Base-by-base conservation (phyloP, 805 yeast species). In the Candida khao-thaluensis region DNA sequence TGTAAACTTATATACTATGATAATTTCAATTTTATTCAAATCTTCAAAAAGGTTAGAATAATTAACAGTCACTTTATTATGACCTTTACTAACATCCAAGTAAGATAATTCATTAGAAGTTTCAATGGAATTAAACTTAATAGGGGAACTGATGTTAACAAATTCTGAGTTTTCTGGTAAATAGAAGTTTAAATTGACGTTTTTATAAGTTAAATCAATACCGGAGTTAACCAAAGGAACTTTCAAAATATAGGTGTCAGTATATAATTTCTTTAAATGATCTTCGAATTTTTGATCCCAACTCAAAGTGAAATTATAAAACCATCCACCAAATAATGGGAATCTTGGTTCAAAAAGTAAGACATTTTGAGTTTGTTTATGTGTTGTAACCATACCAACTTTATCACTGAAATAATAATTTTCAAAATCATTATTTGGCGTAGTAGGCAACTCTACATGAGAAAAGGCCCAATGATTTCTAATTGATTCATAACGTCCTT, bases 271-370 rank as follows among this genome's bases (percentile, higher is more conserved):
- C 50, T 64, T 79, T 37, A 85, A 68, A 49, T 73, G 81, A 31
- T 76, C 64, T 11, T 65, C 53, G 29, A 90, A 62, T 15, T 71
- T 65, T 47, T 79, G 76, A 35, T 82, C 77, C 96, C 96, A 93
- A n/a, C 98, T 98, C 50, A 91, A 62, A 16, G 98, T 93, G 71
- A 87, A 93, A 64, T 91, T 88, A 64, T 88, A 91, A 53, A 81
- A 75, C 99, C 99, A 93, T 30, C 90, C 95, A 35, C 99, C 99
- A 62, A 87, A 85, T 5, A 93, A 59, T n/a, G 99, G 99, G 69
- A 71, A 93, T 60, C 99, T 76, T 41, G 98, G 98, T 54, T 75
- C 77, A 48, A 93, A 60, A 24, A 81, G 66, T 34, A 87, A 64
- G 44, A 65, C 62, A 30, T 72, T 61, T 29, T 62, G 62, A 3